Conservation (phyloP, 2,329 filamentous ascomycete species). For the Davidsoniella australis region DNA sequence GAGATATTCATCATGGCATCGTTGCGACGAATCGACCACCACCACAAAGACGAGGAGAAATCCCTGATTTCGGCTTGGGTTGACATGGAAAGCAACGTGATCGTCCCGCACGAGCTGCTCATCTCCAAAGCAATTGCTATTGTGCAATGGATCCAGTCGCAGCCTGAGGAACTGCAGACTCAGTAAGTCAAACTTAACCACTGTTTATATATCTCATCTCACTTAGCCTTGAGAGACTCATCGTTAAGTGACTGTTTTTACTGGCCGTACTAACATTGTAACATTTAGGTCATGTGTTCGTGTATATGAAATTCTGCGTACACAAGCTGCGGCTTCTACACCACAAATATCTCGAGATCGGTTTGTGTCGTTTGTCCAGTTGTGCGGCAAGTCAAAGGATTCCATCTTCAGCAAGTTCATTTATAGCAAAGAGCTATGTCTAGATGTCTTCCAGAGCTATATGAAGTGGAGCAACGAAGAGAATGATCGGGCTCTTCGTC, state of each 20-base stretch:
- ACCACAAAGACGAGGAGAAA: not conserved
- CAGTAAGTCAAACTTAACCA: not conserved
- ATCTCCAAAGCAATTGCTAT: constrained; percentile 10
- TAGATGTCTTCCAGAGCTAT: constrained; percentile 42
- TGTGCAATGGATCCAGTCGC: constrained; percentile 14
- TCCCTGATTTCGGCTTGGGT: not conserved
- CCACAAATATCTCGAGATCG: constrained; percentile 9
- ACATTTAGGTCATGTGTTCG: constrained; percentile 20
- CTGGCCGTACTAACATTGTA: constrained; percentile 1
- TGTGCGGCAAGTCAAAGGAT: constrained; percentile 34
- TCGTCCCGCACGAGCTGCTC: constrained; percentile 8
- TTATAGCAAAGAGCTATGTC: constrained; percentile 30
- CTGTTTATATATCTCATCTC: not conserved
- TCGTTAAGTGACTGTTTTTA: not conserved
- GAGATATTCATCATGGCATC: not conserved
- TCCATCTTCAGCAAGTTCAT: constrained; percentile 29
- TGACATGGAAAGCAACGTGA: constrained; percentile 6
- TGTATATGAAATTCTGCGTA: constrained; percentile 40
- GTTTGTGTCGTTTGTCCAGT: constrained; percentile 33
- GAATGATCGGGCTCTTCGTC: constrained; percentile 44
- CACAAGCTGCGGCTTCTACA: constrained; percentile 7
- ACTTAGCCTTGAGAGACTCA: not conserved
- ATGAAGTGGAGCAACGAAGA: constrained; percentile 52
- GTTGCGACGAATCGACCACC: not conserved
- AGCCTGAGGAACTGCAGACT: constrained; percentile 10